Conservation (phyloP, 352 stramenopile species). For the Salisapilia sapeloensis region DNA sequence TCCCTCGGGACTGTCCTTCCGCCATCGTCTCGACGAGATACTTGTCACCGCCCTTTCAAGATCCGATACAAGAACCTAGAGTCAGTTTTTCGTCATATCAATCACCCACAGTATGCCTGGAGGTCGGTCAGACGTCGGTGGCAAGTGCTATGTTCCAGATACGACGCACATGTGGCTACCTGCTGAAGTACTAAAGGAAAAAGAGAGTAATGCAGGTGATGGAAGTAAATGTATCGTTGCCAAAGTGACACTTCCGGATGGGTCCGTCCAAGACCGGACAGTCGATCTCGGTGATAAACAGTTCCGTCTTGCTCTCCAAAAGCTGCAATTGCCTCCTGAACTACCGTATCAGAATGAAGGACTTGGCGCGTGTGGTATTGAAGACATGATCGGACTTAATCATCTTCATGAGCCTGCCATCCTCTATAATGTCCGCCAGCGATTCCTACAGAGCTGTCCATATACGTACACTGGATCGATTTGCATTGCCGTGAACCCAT, state of each 20-base stretch:
- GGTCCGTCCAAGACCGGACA: conserved; percentile 27
- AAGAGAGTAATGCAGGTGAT: conserved; percentile 38
- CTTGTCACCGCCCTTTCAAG: no score
- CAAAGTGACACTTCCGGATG: conserved; percentile 33
- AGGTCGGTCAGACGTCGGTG: conserved; percentile 19
- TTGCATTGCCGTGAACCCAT: conserved; percentile 95
- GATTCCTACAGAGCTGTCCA: conserved; percentile 69
- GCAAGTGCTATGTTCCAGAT: conserved; percentile 78
- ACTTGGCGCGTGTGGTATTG: conserved; percentile 38
- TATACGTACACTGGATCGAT: conserved; percentile 97
- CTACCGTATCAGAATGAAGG: conserved; percentile 78
- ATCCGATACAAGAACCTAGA: no score
- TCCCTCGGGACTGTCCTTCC: no score
- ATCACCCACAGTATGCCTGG: no score
- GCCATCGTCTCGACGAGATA: no score
- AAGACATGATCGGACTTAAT: conserved; percentile 79
- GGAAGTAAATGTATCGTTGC: conserved; percentile 45
- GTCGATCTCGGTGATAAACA: conserved; percentile 59
- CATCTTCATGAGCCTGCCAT: conserved; percentile 85
- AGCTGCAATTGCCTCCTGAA: conserved; percentile 53
- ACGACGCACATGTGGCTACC: conserved; percentile 73
- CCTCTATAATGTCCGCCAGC: conserved; percentile 76
- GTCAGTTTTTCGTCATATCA: conserved; percentile 2
- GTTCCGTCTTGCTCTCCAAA: conserved; percentile 49
- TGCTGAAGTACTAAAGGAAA: conserved; percentile 52